Conservation (phyloP, 2,329 filamentous ascomycete genomes). For the Blastomyces silverae region DNA sequence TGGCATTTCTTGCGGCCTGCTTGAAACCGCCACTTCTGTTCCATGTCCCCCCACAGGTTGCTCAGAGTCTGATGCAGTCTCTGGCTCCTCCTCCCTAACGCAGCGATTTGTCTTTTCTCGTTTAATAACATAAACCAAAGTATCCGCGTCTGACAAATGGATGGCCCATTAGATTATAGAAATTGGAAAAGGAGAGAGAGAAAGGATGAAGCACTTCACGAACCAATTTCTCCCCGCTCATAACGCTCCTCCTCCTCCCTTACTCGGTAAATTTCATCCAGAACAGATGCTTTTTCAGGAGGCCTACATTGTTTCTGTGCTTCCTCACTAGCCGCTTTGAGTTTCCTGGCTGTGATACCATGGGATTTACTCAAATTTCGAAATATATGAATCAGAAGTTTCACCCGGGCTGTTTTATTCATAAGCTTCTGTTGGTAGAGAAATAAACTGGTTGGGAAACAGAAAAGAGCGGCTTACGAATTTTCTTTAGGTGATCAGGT, state of each 20-base stretch:
- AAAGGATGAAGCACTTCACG: constrained; percentile 15
- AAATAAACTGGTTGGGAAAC: constrained; percentile 5
- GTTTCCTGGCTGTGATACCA: constrained; percentile 35
- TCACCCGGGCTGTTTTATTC: constrained; percentile 29
- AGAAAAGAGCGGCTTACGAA: constrained; percentile 35
- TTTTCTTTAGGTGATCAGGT: constrained; percentile 44
- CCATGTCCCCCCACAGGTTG: not conserved
- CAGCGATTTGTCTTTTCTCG: constrained; percentile 31
- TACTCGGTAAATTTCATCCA: constrained; percentile 39
- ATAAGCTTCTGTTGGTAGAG: not conserved
- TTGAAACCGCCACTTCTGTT: not conserved
- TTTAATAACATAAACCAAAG: constrained; percentile 36
- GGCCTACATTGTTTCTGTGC: constrained; percentile 34
- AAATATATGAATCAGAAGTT: constrained; percentile 38
- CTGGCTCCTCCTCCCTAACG: constrained; percentile 30
- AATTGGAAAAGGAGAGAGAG: not conserved
- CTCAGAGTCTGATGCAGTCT: constrained; percentile 1
- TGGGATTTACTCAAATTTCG: constrained; percentile 32
- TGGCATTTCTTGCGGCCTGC: not conserved
- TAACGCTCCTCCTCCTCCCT: constrained; percentile 38
- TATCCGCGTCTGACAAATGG: constrained; percentile 28
- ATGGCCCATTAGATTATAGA: constrained; percentile 1
- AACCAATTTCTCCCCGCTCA: constrained; percentile 39
- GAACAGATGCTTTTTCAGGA: constrained; percentile 32
- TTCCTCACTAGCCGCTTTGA: constrained; percentile 38